Percentiles rank a stretch among this genome's conserved stretches.
Evolutionary conservation across 768 basidiomycete genomes (phyloP).

Genomic region (Leccinum variicolor): DNA sequence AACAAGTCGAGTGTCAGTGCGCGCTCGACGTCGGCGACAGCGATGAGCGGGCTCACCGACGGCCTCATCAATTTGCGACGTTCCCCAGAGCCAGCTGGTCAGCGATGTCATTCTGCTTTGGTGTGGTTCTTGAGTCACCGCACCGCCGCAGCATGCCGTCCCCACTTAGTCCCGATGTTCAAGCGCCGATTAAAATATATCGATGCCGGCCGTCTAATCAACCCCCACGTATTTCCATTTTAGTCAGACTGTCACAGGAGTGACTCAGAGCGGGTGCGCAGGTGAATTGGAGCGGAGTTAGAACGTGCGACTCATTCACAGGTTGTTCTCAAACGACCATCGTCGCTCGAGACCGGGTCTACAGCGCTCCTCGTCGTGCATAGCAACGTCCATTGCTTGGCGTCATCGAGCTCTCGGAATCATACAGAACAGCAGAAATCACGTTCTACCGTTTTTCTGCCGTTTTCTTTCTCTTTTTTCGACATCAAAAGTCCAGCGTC

Average conservation of each 20-base stretch:
- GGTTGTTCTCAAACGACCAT: constrained; percentile 34
- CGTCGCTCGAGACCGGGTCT: constrained; percentile 22
- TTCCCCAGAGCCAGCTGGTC: constrained; percentile 75
- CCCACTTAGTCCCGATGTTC: constrained; percentile 14
- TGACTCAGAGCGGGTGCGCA: constrained; percentile 19
- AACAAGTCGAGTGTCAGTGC: constrained; percentile 26
- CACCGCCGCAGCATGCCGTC: constrained; percentile 19
- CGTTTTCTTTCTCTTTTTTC: constrained; percentile 15
- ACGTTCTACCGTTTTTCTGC: constrained; percentile 9
- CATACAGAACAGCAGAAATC: neutral
- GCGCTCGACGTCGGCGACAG: constrained; percentile 5
- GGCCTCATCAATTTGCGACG: constrained; percentile 78
- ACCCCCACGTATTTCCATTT: neutral
- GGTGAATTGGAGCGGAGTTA: constrained; percentile 33
- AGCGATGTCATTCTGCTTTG: constrained; percentile 50
- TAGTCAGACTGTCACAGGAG: constrained; percentile 14
- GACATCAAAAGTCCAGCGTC: constrained; percentile 1
- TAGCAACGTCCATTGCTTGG: constrained; percentile 5
- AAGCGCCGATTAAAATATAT: constrained; percentile 18
- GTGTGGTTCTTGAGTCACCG: constrained; percentile 11
- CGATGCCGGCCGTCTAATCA: neutral
- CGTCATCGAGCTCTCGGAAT: neutral
- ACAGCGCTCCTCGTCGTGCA: constrained; percentile 14
- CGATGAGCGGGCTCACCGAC: constrained; percentile 52
- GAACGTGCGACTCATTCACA: constrained; percentile 30